A percentile compares a stretch with the other conserved stretches of the same genome.
Evolutionary conservation across 306 rosid genomes (phyloP).

Genomic region (Rubus parviflorus): DNA sequence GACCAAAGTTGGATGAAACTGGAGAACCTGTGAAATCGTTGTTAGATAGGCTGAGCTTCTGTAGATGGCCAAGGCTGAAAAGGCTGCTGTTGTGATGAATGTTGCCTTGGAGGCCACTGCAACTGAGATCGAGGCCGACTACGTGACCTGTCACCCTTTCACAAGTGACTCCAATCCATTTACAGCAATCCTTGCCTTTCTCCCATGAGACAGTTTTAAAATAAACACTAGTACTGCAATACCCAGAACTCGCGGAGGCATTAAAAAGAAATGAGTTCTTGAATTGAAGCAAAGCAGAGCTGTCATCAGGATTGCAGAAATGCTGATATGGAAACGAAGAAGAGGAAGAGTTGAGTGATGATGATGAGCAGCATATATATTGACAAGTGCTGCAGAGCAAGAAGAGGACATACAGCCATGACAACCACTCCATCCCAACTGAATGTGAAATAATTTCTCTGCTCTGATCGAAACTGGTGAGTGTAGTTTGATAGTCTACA

Average conservation of each 20-base stretch:
- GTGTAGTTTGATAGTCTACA: neutral
- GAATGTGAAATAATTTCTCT: too few relatives aligned
- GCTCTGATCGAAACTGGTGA: neutral
- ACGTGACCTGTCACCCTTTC: slow-evolving; percentile 1
- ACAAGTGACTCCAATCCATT: slow-evolving; percentile 16
- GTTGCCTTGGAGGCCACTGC: slow-evolving; percentile 1
- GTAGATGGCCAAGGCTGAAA: slow-evolving; percentile 12
- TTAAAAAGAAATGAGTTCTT: neutral
- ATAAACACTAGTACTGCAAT: too few relatives aligned
- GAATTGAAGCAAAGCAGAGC: slow-evolving; percentile 17
- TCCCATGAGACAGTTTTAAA: neutral
- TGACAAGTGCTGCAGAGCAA: neutral
- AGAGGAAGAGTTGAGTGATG: neutral
- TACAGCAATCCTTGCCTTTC: slow-evolving; percentile 3
- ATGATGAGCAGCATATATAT: neutral
- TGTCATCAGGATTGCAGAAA: neutral
- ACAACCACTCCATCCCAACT: neutral
- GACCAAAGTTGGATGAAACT: neutral
- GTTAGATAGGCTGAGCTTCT: neutral
- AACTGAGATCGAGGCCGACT: slow-evolving; percentile 9
- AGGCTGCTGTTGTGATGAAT: slow-evolving; percentile 20
- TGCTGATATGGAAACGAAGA: neutral
- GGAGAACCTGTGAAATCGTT: slow-evolving; percentile 16
- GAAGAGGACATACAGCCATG: neutral
- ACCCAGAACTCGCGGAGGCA: too few relatives aligned